A percentile compares a stretch with the other conserved stretches of the same genome.
Conservation (phyloP, 2,329 filamentous ascomycete species). For the Magnaporthiopsis poae region DNA sequence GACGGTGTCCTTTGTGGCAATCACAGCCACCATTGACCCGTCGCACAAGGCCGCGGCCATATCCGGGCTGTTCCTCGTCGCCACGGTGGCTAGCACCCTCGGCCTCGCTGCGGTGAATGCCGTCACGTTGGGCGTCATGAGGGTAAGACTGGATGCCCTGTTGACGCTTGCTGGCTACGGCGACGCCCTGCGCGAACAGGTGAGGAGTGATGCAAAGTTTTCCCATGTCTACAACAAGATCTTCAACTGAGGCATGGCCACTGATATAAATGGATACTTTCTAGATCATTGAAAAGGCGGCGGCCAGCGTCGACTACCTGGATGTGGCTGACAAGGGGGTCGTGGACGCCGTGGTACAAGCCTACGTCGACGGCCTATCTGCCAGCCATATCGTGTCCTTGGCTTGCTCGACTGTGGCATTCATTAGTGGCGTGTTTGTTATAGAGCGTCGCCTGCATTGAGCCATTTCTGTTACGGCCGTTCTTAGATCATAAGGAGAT, state of each 20-base stretch:
- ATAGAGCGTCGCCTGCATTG: background rate
- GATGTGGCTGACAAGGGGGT: conserved; percentile 8
- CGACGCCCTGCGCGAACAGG: conserved; percentile 14
- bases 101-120: conserved; percentile 29
- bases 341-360: conserved; percentile 12
- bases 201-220: conserved; percentile 6
- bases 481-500: no score
- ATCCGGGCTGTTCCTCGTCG: conserved; percentile 30
- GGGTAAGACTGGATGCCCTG: conserved; percentile 13
- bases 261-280: background rate
- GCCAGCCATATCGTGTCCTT: background rate
- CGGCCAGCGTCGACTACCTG: conserved; percentile 15
- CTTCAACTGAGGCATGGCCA: no score
- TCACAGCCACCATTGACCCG: conserved; percentile 30
- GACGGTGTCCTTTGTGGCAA: conserved; percentile 31
- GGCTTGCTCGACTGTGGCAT: background rate
- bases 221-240: background rate
- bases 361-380: conserved; percentile 14
- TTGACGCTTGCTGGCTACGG: conserved; percentile 17
- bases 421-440: background rate
- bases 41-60: conserved; percentile 31
- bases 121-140: conserved; percentile 21
- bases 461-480: background rate
- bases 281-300: conserved; percentile 11
- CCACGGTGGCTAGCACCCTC: conserved; percentile 27